Percentiles rank a stretch among this genome's conserved stretches.
Conservation (phyloP, 2,329 filamentous ascomycete species). For the Apiospora phragmitis region DNA sequence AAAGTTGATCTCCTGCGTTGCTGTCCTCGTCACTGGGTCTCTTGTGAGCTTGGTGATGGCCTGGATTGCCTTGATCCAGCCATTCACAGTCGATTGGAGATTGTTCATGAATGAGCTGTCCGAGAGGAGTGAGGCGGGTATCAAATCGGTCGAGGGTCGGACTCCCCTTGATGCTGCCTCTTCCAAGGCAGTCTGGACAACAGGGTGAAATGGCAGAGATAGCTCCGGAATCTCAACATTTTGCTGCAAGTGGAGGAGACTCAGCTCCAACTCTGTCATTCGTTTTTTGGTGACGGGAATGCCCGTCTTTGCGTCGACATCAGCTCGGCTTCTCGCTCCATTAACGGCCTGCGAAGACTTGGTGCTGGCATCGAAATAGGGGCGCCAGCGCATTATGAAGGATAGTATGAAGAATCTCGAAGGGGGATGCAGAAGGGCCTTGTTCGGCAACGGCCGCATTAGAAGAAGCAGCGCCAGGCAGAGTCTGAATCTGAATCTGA, state of each 20-base stretch:
- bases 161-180: constrained; percentile 67
- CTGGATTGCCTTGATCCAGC: constrained; percentile 99
- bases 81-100: constrained; percentile 89
- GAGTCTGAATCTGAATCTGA: constrained; percentile 90
- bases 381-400: constrained; percentile 90
- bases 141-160: constrained; percentile 75
- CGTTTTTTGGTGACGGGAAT: constrained; percentile 98
- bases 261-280: constrained; percentile 90
- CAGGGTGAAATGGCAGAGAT: constrained; percentile 80
- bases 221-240: constrained; percentile 97
- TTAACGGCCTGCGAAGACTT: constrained; percentile 72
- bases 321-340: constrained; percentile 70
- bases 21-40: constrained; percentile 74
- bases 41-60: constrained; percentile 92
- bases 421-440: constrained; percentile 75
- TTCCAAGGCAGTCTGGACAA: constrained; percentile 83
- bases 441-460: constrained; percentile 68
- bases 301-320: constrained; percentile 89
- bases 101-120: constrained; percentile 94
- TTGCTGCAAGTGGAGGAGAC: constrained; percentile 87
- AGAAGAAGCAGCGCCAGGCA: constrained; percentile 77
- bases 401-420: constrained; percentile 88
- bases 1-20: constrained; percentile 97
- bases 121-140: constrained; percentile 73
- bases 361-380: constrained; percentile 93